Evolutionary conservation across 2,329 filamentous ascomycete species (phyloP), one percentile per base, ranked within the genome.

Genomic region (Achaetomium macrosporum): DNA sequence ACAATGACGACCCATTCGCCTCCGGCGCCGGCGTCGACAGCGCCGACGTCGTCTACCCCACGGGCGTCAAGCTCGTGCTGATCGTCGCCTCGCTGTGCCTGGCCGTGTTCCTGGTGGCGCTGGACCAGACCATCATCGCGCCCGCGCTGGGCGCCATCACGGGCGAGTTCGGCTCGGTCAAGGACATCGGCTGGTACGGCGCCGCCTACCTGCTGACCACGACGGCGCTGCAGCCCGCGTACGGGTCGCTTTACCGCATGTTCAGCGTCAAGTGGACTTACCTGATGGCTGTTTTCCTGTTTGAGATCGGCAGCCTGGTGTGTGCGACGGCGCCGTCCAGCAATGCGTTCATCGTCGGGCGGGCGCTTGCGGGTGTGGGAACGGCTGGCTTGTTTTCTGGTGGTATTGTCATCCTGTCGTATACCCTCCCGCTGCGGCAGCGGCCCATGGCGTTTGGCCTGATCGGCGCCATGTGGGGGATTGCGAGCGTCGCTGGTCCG

Each of bases 391-490:
- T 80, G 47, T 75, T 78, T 50, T 75, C 74, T 1, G 76, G 77
- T 16, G 71, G 72, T 40, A 72, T 77, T 19, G 72, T 76, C 39
- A 75, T 78, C 45, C 65, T 78, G 50, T 68, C 68, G 11, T 69
- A 73, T 39, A 70, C 72, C 6, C 75, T 82, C 44, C 79, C 80
- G 5, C 70, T 83, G 9, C 66, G 73, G 8, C 77, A 79, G 60
- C 70, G 79, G 31, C 79, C 75, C 8, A 65, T 78, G 30, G 78
- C 76, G 20, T 79, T 79, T 50, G 79, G 78, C 25, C 63, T 81
- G 39, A 71, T 82, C 39, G 76, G 76, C 11, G 76, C 71, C 46
- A 78, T 81, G 69, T 82, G 76, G 66, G 80, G 79, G 15, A 72
- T 83, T 46, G 77, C 61, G 8, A 57, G 57, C 29, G 75, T 79